Evolutionary conservation across 768 basidiomycete genomes (phyloP), one percentile per base, ranked within the genome.

Genomic region (Wakefieldia striispora): DNA sequence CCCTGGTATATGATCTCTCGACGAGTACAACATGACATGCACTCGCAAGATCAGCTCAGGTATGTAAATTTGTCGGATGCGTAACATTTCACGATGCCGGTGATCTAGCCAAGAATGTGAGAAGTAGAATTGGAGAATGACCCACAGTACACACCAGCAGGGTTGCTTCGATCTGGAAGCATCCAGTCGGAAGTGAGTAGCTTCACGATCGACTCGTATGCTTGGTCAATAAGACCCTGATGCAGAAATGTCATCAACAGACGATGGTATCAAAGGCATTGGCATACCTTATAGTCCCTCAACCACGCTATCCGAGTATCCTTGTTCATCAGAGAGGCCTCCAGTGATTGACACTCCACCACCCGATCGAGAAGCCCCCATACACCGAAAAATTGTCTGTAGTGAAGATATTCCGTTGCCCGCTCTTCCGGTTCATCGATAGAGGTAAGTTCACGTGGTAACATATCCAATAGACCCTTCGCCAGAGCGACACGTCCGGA

Each of bases 11-110:
- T 80, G 70, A 10, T 73, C 66, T 8, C 83, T 72, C 6, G 92
- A 91, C 29, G 74, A 69, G 51, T 81, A 77, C 11, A 98, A 70
- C 43, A 86, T 71, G 38, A 79, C 74, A 61, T 97, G 94, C 2
- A 98, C 71, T 19, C 91, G 83, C 55, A 97, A 76, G 57, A 97
- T 81, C 19, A 97, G 76, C 64, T 97, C 93, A 0, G 94, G 95
- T 21, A 97, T 74, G 67, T 87, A 95, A 26, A 95, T 82, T 59
- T 93, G 86, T 36, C 94, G 82, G 44, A 95, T 87, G n/a, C 87
- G 81, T 12, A 79, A 70, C 40, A 95, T 78, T 53, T 95, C 91
- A 19, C 73, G 72, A 20, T 73, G 74, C 23, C 87, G 76, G 7
- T 76, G 77, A 40, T 83, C 78, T 36, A 69, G 81, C 78, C 4